Base-by-base conservation (phyloP, 2,329 filamentous ascomycete species). In the Colletotrichum sp. region DNA sequence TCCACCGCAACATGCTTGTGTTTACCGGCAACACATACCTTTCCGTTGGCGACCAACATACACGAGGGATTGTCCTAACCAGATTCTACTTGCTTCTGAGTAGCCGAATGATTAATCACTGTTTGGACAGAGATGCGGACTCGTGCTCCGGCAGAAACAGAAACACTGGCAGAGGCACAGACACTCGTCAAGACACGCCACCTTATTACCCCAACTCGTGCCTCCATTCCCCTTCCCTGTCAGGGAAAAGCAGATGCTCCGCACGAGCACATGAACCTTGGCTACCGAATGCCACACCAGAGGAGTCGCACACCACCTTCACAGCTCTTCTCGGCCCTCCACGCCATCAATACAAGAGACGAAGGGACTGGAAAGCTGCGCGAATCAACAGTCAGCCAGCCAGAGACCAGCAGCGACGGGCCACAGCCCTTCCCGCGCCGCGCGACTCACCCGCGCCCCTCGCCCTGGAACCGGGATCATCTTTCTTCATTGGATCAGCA, bases 141-240 rank as follows among this genome's bases (percentile, higher is more conserved):
- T 12, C 18, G 34, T 43, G 52, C 56, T 61, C 34, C 13, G 56
- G 32, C 18, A 43, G 66, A 68, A 60, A 58, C 56, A 70, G 25
- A n/a, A 58, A 30, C 67, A 62, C 39, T n/a, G 28, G 34, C 56
- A 62, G n/a, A 52, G 36, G 56, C 56, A 65, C 48, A 30, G 27
- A 36, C n/a, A 58, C 71, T 52, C 27, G 12, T 61, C 70, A 32
- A 66, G 55, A 66, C 68, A 75, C 52, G 72, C 72, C 72, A 62
- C 68, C 68, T 62, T 71, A 62, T 55, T 55, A 71, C 60, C 67
- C 67, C 70, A 68, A 65, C 43, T 56, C 27, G 58, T 43, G 68
- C 64, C 61, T 64, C 73, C 73, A 75, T 73, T 58, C 56, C 66
- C 55, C 48, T 66, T 66, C 68, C 67, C 48, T 69, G 66, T 69